These are phyloP conservation scores for Aspergillus campestris DNA, from an alignment of 495 filamentous ascomycete species.

Conservation along the genomic window DNA sequence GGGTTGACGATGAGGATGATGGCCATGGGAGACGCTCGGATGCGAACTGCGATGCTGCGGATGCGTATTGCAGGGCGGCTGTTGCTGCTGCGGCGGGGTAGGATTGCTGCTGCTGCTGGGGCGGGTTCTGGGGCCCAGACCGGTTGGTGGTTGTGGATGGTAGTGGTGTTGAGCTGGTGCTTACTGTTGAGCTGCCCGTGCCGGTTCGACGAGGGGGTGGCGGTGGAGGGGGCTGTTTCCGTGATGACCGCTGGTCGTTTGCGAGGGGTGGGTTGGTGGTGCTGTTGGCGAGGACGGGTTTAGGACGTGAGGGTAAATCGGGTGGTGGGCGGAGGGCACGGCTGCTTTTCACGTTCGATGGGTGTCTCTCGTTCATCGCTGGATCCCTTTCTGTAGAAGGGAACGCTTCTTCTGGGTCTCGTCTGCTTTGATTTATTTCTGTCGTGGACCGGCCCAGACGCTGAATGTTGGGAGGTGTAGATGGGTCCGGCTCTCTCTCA, in stretches of 20 bases:
- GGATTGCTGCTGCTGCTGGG: slow-evolving; percentile 18
- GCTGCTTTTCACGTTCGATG: too few species aligned
- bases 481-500: slow-evolving; percentile 10
- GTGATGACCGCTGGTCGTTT: too few species aligned
- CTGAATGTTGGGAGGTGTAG: not conserved
- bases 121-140: slow-evolving; percentile 6
- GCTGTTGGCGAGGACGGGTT: not conserved
- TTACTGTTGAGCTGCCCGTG: slow-evolving; percentile 13
- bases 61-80: slow-evolving; percentile 27
- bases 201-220: slow-evolving; percentile 33
- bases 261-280: slow-evolving; percentile 4
- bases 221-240: slow-evolving; percentile 20
- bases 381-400: too few species aligned
- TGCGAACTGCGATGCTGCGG: slow-evolving; percentile 25
- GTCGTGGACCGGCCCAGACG: not conserved
- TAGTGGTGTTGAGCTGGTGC: too few species aligned
- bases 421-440: not conserved
- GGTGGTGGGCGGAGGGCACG: not conserved
- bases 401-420: not conserved
- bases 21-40: slow-evolving; percentile 24
- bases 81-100: slow-evolving; percentile 26
- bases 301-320: not conserved
- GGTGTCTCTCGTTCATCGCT: too few species aligned
- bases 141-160: slow-evolving; percentile 1
- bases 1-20: slow-evolving; percentile 10